phyloP scores from a whole-genome alignment of 495 filamentous ascomycete genomes.

The Aspergillus baeticus region DNA sequence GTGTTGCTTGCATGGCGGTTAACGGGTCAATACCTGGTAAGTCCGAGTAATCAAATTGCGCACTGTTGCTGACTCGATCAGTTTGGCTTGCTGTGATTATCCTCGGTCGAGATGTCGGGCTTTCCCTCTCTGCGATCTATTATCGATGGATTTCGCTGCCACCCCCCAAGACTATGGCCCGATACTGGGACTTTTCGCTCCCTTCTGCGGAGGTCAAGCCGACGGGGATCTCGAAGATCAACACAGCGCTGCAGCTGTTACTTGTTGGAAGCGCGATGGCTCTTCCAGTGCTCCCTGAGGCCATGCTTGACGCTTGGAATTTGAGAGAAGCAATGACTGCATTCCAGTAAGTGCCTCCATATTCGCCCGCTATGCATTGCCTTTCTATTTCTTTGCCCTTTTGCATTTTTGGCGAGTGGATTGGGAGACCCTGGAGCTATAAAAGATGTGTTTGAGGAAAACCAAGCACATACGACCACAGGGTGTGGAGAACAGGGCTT shows the following conservation, averaged over 20 bases:
- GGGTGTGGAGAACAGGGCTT: conserved; percentile 43
- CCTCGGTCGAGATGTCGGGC: conserved; percentile 81
- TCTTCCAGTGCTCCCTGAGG: conserved; percentile 61
- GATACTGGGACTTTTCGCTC: conserved; percentile 98
- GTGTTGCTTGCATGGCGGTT: conserved; percentile 77
- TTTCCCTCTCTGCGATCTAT: conserved; percentile 88
- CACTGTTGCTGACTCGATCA: conserved; percentile 24
- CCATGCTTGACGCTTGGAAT: conserved; percentile 42
- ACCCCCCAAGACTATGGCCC: conserved; percentile 81
- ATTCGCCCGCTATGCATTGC: conserved; percentile 11
- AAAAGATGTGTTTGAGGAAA: neutral
- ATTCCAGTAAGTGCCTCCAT: conserved; percentile 64
- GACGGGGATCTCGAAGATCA: conserved; percentile 86
- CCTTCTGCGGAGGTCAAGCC: conserved; percentile 92
- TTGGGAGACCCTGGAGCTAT: conserved; percentile 11
- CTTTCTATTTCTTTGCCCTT: neutral
- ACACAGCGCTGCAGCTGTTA: conserved; percentile 77
- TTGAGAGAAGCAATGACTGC: conserved; percentile 55
- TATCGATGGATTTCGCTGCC: conserved; percentile 93
- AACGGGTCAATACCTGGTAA: conserved; percentile 78
- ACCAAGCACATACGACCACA: conserved; percentile 33
- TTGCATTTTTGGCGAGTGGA: neutral
- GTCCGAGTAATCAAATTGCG: conserved; percentile 15
- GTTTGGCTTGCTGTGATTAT: conserved; percentile 88
- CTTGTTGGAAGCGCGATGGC: conserved; percentile 76